These are phyloP conservation scores for Hanseniaspora clermontiae DNA, from an alignment of 805 yeast species.

Conservation along the genomic window DNA sequence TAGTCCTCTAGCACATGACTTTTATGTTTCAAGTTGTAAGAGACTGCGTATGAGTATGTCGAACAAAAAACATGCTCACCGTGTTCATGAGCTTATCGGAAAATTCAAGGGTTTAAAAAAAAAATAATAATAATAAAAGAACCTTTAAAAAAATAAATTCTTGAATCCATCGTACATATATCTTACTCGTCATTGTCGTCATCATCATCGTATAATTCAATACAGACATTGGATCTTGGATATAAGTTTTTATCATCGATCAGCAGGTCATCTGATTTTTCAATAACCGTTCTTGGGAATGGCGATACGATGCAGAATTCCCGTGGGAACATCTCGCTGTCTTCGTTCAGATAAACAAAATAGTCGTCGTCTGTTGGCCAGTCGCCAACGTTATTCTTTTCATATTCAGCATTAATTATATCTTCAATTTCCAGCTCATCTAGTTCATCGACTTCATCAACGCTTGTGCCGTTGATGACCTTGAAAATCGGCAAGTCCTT, in stretches of 20 bases:
- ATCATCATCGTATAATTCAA: conserved; percentile 32
- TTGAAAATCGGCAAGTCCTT: neutral
- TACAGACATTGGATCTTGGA: conserved; percentile 60
- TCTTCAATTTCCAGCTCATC: neutral
- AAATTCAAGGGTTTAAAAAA: too few relatives aligned
- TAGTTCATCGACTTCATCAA: conserved; percentile 13
- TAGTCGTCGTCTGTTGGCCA: neutral
- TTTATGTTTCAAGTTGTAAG: too few relatives aligned
- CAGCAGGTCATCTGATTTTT: conserved; percentile 26
- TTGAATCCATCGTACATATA: neutral
- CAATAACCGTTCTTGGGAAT: conserved; percentile 46
- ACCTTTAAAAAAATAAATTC: neutral
- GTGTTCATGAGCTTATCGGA: too few relatives aligned
- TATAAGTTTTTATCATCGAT: conserved; percentile 37
- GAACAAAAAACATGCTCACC: too few relatives aligned
- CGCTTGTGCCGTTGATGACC: neutral
- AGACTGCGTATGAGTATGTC: too few relatives aligned
- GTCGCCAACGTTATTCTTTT: neutral
- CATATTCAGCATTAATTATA: neutral
- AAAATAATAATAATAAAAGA: neutral
- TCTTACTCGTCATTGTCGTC: conserved; percentile 19
- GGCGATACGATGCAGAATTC: conserved; percentile 49
- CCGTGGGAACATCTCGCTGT: conserved; percentile 23
- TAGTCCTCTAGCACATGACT: too few relatives aligned
- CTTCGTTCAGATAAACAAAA: conserved; percentile 22